These are phyloP conservation scores for Exobasidium cylindrosporum DNA, from an alignment of 1,284 basidiomycete species.

Conservation along the genomic window DNA sequence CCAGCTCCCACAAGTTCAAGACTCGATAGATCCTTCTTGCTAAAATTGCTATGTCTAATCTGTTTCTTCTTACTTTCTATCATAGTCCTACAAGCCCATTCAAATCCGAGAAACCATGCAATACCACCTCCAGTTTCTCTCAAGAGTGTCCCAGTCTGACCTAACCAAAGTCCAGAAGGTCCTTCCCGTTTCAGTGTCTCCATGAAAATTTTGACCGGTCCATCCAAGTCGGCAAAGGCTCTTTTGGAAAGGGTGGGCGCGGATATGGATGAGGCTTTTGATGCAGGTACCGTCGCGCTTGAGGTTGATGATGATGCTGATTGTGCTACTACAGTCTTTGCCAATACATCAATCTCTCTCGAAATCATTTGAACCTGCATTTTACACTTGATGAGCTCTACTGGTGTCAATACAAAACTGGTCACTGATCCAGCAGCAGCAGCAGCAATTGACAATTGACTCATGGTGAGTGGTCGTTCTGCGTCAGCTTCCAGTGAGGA, in stretches of 20 bases:
- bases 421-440: constrained; percentile 77
- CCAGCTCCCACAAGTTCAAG: constrained; percentile 83
- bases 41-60: constrained; percentile 44
- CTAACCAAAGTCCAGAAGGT: constrained; percentile 76
- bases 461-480: constrained; percentile 57
- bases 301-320: constrained; percentile 24
- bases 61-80: constrained; percentile 34
- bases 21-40: constrained; percentile 62
- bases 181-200: constrained; percentile 68
- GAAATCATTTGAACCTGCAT: constrained; percentile 76
- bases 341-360: constrained; percentile 26
- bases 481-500: constrained; percentile 52
- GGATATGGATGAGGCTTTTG: constrained; percentile 26
- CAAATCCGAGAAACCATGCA: constrained; percentile 85
- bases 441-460: constrained; percentile 71
- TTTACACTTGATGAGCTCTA: constrained; percentile 88
- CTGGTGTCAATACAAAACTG: constrained; percentile 81
- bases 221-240: constrained; percentile 58
- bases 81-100: constrained; percentile 56
- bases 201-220: constrained; percentile 69
- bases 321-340: constrained; percentile 27
- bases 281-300: constrained; percentile 8
- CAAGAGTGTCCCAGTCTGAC: constrained; percentile 74
- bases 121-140: constrained; percentile 82
- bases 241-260: not conserved